A percentile compares a stretch with the other conserved stretches of the same genome.
phyloP scores from a whole-genome alignment of 2,329 filamentous ascomycete genomes.

The Fusarium sp. region DNA sequence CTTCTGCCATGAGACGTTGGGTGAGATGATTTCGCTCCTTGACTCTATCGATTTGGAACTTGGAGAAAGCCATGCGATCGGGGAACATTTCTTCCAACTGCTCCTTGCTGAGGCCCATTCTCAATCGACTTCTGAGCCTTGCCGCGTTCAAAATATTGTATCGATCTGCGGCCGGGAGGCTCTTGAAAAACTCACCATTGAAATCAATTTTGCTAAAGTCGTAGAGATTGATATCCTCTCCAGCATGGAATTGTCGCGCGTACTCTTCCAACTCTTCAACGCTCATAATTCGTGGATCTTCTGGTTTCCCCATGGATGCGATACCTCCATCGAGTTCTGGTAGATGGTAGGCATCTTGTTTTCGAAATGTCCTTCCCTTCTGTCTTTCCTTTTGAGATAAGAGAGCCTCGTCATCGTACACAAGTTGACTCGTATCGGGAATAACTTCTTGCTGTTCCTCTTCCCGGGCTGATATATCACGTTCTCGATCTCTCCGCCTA shows the following conservation, averaged over 20 bases:
- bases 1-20: constrained; percentile 92
- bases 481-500: constrained; percentile 64
- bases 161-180: constrained; percentile 87
- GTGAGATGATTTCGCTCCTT: constrained; percentile 94
- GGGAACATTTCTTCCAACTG: constrained; percentile 98
- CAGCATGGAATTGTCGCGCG: constrained; percentile 89
- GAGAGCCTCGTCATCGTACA: constrained; percentile 91
- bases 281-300: constrained; percentile 97
- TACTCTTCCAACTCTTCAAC: constrained; percentile 95
- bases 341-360: constrained; percentile 94
- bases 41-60: constrained; percentile 95
- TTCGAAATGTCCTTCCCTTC: constrained; percentile 83
- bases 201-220: constrained; percentile 99
- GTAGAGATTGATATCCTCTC: constrained; percentile 91
- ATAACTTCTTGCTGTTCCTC: constrained; percentile 74
- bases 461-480: constrained; percentile 56
- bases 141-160: constrained; percentile 99
- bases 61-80: constrained; percentile 95
- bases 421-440: constrained; percentile 76
- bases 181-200: constrained; percentile 94
- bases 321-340: constrained; percentile 86
- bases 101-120: constrained; percentile 97
- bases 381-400: constrained; percentile 83
- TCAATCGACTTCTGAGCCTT: constrained; percentile 84
- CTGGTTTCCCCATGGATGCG: constrained; percentile 86